A percentile compares a stretch with the other conserved stretches of the same genome.
Conservation (phyloP, 2,329 filamentous ascomycete genomes). For the Fusarium graminum region DNA sequence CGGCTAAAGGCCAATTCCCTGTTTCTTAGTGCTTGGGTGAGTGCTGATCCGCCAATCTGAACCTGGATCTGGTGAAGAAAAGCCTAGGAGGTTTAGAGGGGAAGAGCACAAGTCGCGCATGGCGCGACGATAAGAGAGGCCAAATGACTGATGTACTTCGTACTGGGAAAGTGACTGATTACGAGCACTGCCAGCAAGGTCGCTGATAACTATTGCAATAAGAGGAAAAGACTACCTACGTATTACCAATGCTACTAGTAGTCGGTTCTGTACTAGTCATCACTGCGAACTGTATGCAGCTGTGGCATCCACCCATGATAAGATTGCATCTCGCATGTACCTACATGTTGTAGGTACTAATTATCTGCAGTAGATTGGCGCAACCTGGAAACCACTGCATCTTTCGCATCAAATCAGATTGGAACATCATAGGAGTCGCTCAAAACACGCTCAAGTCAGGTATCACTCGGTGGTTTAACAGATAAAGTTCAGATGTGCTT, state of each 20-base stretch:
- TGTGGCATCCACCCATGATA: background rate
- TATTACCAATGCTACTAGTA: background rate
- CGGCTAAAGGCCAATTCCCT: constrained; percentile 38
- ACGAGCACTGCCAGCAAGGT: background rate
- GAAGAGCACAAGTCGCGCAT: background rate
- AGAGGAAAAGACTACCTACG: background rate
- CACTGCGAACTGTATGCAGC: constrained; percentile 3
- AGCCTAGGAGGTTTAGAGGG: background rate
- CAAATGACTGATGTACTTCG: constrained; percentile 3
- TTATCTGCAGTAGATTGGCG: background rate
- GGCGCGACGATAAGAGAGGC: constrained; percentile 1
- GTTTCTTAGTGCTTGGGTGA: constrained; percentile 19
- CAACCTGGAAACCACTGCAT: background rate
- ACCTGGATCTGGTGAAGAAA: constrained; percentile 19
- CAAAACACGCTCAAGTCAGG: background rate
- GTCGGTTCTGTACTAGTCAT: constrained; percentile 2
- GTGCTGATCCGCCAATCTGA: constrained; percentile 15
- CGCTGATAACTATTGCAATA: constrained; percentile 2
- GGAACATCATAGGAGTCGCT: background rate
- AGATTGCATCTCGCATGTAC: background rate
- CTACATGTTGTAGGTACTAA: background rate
- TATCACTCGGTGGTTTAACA: background rate
- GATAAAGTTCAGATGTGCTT: no score
- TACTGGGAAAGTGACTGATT: constrained; percentile 10
- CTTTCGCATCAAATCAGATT: background rate